phyloP scores from a whole-genome alignment of 371 early-diverging fungal genomes.

The Lichtheimia hyalospora region DNA sequence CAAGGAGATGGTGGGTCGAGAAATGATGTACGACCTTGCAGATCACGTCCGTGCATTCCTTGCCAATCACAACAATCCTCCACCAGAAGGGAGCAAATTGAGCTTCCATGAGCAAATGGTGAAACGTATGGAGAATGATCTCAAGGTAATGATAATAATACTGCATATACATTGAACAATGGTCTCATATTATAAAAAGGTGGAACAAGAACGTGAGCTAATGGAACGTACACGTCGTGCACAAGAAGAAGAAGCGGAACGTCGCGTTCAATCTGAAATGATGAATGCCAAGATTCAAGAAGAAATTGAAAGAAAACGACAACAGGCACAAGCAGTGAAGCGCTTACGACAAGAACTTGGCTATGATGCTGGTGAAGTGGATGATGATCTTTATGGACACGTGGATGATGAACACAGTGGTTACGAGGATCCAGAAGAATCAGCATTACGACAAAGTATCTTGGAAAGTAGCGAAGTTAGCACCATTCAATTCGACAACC shows the following conservation, averaged over 20 bases:
- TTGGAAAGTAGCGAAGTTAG: constrained; percentile 41
- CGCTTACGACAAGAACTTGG: constrained; percentile 34
- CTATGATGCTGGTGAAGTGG: constrained; percentile 27
- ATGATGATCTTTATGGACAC: constrained; percentile 29
- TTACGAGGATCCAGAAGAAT: neutral
- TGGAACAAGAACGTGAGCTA: constrained; percentile 34
- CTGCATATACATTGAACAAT: neutral
- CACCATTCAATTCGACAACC: constrained; percentile 49
- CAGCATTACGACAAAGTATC: constrained; percentile 15
- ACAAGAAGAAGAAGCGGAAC: constrained; percentile 44
- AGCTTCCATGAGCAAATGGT: constrained; percentile 65
- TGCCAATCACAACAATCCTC: constrained; percentile 59
- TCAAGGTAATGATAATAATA: constrained; percentile 37
- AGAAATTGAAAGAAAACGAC: constrained; percentile 48
- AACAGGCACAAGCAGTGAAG: constrained; percentile 38
- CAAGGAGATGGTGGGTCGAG: constrained; percentile 56
- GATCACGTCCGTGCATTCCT: constrained; percentile 65
- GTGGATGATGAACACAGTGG: constrained; percentile 10
- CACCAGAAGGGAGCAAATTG: constrained; percentile 50
- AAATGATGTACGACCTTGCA: constrained; percentile 78
- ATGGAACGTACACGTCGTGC: constrained; percentile 39
- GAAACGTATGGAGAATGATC: constrained; percentile 57
- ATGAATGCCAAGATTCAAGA: constrained; percentile 58
- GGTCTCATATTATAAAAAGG: constrained; percentile 1
- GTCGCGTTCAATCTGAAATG: constrained; percentile 54